Conservation (phyloP, 164 flowering plant species). For the Vitis amurensis region DNA sequence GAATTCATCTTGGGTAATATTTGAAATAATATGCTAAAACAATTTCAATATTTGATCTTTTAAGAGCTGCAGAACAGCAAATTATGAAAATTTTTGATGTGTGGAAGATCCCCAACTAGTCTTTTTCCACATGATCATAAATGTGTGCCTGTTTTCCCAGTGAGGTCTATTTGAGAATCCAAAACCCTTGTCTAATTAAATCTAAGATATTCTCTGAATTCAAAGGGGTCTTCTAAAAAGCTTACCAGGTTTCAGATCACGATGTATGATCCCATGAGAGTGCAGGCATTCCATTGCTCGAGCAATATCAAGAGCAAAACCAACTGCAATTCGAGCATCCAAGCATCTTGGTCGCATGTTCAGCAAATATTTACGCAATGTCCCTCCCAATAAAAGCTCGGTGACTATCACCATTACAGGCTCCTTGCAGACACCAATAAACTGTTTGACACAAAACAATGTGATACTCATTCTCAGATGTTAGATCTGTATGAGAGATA, state of each 20-base stretch:
- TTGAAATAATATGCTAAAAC: too few species aligned
- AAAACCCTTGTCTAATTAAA: too few species aligned
- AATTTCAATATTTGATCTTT: too few species aligned
- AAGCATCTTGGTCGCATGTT: conserved; percentile 41
- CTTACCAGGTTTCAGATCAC: conserved; percentile 39
- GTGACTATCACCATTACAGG: conserved; percentile 47
- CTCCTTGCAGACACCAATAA: conserved; percentile 44
- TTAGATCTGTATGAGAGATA: background rate
- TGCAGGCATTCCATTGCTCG: conserved; percentile 40
- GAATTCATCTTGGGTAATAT: too few species aligned
- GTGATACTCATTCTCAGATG: background rate
- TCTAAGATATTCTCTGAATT: too few species aligned
- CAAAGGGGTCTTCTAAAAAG: background rate
- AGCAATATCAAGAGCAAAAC: conserved; percentile 37
- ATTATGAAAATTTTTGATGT: too few species aligned
- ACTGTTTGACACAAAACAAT: conserved; percentile 20
- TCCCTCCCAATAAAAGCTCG: conserved; percentile 35
- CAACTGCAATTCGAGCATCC: conserved; percentile 28
- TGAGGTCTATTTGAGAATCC: too few species aligned
- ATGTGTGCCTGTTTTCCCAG: too few species aligned
- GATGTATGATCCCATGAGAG: conserved; percentile 39
- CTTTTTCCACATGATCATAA: too few species aligned
- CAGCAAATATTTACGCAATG: conserved; percentile 33
- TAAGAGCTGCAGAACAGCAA: too few species aligned
- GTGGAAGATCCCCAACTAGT: too few species aligned